Evolutionary conservation across 148 eudicot genomes (phyloP).

Genomic region (Vaccinium vitisidaea): DNA sequence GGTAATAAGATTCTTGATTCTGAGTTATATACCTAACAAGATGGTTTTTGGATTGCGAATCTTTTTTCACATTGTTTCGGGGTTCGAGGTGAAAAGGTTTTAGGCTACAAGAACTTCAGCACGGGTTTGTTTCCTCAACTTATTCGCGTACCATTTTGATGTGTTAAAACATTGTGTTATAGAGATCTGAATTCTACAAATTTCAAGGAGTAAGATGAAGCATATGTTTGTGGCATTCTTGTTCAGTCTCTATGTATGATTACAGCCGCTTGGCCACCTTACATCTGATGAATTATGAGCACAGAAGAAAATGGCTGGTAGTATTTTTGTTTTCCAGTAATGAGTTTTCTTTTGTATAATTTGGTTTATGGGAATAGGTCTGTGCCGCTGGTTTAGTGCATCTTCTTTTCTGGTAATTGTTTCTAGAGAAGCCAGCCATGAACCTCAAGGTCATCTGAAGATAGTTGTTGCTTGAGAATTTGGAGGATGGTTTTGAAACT

Average conservation of each 20-base stretch:
- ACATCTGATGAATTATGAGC: not conserved
- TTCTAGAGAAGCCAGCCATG: no score
- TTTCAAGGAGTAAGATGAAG: not conserved
- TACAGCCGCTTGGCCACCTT: not conserved
- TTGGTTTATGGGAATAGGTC: not conserved
- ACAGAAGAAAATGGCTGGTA: not conserved
- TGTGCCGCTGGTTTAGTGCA: no score
- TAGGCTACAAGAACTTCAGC: not conserved
- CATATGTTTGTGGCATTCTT: not conserved
- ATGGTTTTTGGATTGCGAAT: not conserved
- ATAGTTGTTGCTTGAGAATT: no score
- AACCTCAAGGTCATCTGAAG: no score
- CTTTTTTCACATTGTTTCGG: not conserved
- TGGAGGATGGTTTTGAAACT: no score
- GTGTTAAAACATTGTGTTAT: not conserved
- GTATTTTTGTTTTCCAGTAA: not conserved
- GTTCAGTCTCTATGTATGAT: not conserved
- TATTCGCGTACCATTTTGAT: not conserved
- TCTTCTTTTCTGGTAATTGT: no score
- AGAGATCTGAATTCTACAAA: not conserved
- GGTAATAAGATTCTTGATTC: slow-evolving; percentile 55
- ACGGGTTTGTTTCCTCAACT: not conserved
- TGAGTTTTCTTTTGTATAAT: not conserved
- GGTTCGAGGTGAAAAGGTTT: not conserved
- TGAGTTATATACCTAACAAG: slow-evolving; percentile 68